Evolutionary conservation across 2,329 filamentous ascomycete species (phyloP).

Genomic region (Zasmidium angulare): DNA sequence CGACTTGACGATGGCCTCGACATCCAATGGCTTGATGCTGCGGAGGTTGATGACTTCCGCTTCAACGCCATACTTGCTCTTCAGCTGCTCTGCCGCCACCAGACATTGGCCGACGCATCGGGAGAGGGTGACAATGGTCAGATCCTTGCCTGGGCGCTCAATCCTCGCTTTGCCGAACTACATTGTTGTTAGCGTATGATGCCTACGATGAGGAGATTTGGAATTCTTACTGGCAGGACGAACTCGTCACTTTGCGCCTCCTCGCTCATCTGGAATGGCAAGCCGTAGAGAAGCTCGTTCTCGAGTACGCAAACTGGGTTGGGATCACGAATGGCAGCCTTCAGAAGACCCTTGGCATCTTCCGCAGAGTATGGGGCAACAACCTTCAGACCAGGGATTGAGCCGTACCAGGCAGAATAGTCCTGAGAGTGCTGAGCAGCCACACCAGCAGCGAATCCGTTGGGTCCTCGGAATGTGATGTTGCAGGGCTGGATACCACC

Average conservation of each 20-base stretch:
- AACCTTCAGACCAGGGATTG: conserved; percentile 95
- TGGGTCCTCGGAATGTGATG: conserved; percentile 98
- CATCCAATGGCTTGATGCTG: conserved; percentile 92
- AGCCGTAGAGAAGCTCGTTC: conserved; percentile 76
- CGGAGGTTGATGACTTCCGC: conserved; percentile 97
- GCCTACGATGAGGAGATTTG: neutral
- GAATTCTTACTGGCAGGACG: conserved; percentile 67
- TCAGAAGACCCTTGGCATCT: conserved; percentile 96
- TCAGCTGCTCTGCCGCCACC: conserved; percentile 82
- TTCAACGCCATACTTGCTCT: conserved; percentile 95
- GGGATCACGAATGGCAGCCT: conserved; percentile 96
- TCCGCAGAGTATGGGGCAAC: conserved; percentile 94
- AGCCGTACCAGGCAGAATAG: conserved; percentile 98
- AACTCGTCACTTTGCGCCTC: conserved; percentile 95
- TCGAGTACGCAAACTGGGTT: conserved; percentile 81
- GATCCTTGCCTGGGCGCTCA: conserved; percentile 90
- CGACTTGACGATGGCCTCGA: conserved; percentile 92
- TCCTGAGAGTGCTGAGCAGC: conserved; percentile 98
- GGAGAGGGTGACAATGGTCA: conserved; percentile 92
- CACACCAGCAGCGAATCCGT: conserved; percentile 95
- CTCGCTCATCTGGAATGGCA: conserved; percentile 95
- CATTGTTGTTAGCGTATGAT: conserved; percentile 14
- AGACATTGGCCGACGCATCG: conserved; percentile 93
- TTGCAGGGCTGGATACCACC: conserved; percentile 99
- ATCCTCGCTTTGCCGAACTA: conserved; percentile 97